Evolutionary conservation across 2,329 filamentous ascomycete species (phyloP), one percentile per base, ranked within the genome.

Genomic region (Taxawa tesnikishii): DNA sequence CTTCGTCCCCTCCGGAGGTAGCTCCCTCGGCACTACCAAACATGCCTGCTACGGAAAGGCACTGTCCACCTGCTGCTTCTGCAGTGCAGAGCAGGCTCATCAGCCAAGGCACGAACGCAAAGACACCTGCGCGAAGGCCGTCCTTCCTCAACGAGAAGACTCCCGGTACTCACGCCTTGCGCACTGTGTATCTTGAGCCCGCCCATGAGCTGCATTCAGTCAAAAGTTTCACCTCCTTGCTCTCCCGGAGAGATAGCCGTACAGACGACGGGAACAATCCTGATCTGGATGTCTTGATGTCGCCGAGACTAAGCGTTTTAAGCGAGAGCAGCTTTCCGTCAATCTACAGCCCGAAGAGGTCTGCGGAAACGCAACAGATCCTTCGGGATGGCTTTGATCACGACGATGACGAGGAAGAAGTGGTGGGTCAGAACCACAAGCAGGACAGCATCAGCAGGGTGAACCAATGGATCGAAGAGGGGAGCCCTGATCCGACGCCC

Each of bases 301-400:
- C 53, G 10, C 53, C 53, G 8, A 39, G 49, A 11, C 41, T 56
- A 15, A 56, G 53, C 31, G 46, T 47, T 5, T 37, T 56, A 29
- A 56, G 53, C 34, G 51, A 56, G 34, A 54, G 51, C 39, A 56
- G 53, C 43, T 55, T 56, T 31, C 47, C 48, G 5, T 53, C 48
- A 14, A 45, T 55, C 17, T 56, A 56, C 43, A 50, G 48, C 28
- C 45, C 49, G 15, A 46, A 48, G 34, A 41, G 45, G 28, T 19
- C 15, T 11, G 14, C n/a, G n/a, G 19, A 27, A 13, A 25, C 11
- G 18, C n/a, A 15, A 21, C 27, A 10, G 25, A 14, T 23, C 32
- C 28, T 9, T 32, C 38, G 15, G 28, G 38, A 6, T 25, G 39
- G n/a, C 8, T 23, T 23, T n/a, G 19, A 23, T 8, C 8, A 10